These are phyloP conservation scores for Amaranthus cruentus DNA, from an alignment of 148 eudicot genomes.

Conservation along the genomic window DNA sequence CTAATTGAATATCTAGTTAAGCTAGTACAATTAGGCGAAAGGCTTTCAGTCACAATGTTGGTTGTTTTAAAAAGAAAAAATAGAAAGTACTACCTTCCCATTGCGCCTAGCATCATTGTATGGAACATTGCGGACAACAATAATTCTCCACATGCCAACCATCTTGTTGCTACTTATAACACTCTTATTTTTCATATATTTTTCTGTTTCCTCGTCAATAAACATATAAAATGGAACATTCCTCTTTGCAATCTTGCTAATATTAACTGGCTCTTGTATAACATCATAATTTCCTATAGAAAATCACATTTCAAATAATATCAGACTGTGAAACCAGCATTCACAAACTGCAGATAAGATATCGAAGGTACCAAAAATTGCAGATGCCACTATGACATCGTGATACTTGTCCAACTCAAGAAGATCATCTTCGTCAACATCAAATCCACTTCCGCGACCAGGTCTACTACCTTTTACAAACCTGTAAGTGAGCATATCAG, in stretches of 20 bases:
- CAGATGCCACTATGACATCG: constrained; percentile 87
- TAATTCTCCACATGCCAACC: constrained; percentile 79
- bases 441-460: constrained; percentile 74
- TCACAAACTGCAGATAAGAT: constrained; percentile 6
- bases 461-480: constrained; percentile 82
- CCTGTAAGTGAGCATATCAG: constrained; percentile 30
- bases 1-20: no score
- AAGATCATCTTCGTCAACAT: constrained; percentile 78
- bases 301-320: constrained; percentile 20
- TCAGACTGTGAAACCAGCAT: constrained; percentile 7
- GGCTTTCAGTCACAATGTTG: no score
- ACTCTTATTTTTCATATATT: constrained; percentile 63
- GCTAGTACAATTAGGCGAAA: no score
- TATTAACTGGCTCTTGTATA: constrained; percentile 69
- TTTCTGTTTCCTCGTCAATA: constrained; percentile 84
- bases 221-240: constrained; percentile 80
- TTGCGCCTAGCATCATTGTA: constrained; percentile 78
- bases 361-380: constrained; percentile 71
- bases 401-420: constrained; percentile 59
- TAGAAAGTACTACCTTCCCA: constrained; percentile 59
- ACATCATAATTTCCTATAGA: constrained; percentile 78
- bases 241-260: constrained; percentile 53
- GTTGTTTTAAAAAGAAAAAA: neutral
- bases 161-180: constrained; percentile 46
- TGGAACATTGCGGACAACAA: constrained; percentile 74